phyloP scores from a whole-genome alignment of 345 rosid species.

The Euphorbia tirucalli region DNA sequence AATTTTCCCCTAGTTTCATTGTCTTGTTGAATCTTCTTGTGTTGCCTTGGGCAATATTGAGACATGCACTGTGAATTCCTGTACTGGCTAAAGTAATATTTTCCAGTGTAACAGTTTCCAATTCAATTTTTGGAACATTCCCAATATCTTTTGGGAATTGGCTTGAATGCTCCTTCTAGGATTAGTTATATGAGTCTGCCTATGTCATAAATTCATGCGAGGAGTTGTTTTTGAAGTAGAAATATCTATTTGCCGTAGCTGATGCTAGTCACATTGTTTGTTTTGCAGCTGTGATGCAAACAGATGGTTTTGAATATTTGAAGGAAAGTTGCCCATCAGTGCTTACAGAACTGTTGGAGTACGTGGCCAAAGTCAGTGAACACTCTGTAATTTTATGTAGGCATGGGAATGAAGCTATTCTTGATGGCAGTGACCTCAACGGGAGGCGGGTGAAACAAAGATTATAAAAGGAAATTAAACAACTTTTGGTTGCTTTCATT shows the following conservation, averaged over 20 bases:
- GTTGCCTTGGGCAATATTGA: not conserved
- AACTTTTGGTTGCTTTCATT: not conserved
- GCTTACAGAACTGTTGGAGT: slow-evolving; percentile 28
- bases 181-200: not conserved
- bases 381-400: slow-evolving; percentile 46
- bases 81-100: not conserved
- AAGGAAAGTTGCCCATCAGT: slow-evolving; percentile 33
- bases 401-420: slow-evolving; percentile 35
- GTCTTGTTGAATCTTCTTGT: not conserved
- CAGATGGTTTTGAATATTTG: slow-evolving; percentile 27
- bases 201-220: not conserved
- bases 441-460: slow-evolving; percentile 81
- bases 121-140: too few species aligned
- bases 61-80: not conserved
- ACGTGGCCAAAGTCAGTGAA: slow-evolving; percentile 53
- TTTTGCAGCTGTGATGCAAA: slow-evolving; percentile 29
- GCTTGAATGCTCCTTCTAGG: not conserved
- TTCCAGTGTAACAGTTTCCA: not conserved
- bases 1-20: not conserved
- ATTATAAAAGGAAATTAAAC: slow-evolving; percentile 7
- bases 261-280: slow-evolving; percentile 8
- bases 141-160: not conserved
- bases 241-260: not conserved
- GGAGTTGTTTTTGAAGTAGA: not conserved
- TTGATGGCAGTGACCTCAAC: slow-evolving; percentile 50